These are phyloP conservation scores for Onygena corvina DNA, from an alignment of 2,329 filamentous ascomycete species.

Conservation along the genomic window DNA sequence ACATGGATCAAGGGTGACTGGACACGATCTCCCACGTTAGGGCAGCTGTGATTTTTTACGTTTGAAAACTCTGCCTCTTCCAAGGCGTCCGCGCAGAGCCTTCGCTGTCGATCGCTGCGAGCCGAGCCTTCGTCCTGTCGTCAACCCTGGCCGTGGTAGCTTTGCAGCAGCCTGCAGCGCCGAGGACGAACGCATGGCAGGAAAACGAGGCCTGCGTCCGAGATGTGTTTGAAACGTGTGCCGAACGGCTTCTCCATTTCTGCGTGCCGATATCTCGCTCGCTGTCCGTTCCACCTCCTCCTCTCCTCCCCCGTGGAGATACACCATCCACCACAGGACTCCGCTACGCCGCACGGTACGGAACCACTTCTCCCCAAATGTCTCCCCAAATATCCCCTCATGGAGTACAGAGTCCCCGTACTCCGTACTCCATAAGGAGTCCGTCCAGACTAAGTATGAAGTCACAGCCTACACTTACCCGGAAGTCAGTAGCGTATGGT, in stretches of 20 bases:
- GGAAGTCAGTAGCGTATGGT: too few relatives aligned
- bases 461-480: too few relatives aligned
- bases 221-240: not conserved
- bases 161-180: not conserved
- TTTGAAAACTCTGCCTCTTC: not conserved
- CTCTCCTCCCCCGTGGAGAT: not conserved
- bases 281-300: too few relatives aligned
- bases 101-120: conserved; percentile 6
- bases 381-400: too few relatives aligned
- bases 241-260: not conserved
- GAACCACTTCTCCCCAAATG: too few relatives aligned
- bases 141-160: not conserved
- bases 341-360: too few relatives aligned
- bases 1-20: not conserved
- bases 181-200: conserved; percentile 3
- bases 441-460: too few relatives aligned
- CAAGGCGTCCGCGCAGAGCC: not conserved
- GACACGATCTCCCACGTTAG: not conserved
- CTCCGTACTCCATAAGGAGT: too few relatives aligned
- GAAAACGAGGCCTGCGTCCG: not conserved
- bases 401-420: too few relatives aligned
- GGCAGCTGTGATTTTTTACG: not conserved
- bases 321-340: not conserved
- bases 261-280: not conserved
- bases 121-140: conserved; percentile 1